Conservation (phyloP, 169 alveolate species). For the Pseudocohnilembus persalinus region DNA sequence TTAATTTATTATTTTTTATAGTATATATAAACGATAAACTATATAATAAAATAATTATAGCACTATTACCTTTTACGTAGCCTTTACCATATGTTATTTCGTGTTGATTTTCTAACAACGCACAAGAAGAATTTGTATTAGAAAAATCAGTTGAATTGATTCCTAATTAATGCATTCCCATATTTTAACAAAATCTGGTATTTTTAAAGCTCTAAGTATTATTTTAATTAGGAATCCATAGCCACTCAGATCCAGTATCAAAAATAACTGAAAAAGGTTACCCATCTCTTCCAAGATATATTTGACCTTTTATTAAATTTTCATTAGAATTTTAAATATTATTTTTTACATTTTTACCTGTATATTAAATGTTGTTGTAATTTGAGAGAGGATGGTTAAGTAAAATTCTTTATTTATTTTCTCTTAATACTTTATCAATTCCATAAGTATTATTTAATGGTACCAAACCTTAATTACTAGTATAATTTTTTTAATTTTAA, state of each 20-base stretch:
- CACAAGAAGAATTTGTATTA: background rate
- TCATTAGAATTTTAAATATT: no score
- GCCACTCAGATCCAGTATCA: background rate
- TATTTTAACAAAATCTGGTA: background rate
- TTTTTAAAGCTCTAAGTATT: background rate
- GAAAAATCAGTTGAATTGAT: background rate
- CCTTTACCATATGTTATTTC: background rate
- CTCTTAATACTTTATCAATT: background rate
- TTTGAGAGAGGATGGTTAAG: background rate
- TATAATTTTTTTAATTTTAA: no score
- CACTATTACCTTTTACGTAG: background rate
- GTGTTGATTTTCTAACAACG: background rate
- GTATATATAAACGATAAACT: background rate
- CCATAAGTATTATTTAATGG: background rate
- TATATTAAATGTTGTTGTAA: background rate
- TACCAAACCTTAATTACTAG: background rate
- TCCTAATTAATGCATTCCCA: background rate
- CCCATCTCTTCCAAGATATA: background rate
- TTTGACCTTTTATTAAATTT: background rate
- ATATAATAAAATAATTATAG: no score
- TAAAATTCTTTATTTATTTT: background rate
- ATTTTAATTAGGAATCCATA: background rate
- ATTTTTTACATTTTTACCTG: background rate
- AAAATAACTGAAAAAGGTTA: background rate
- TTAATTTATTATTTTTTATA: no score